Base-by-base conservation (phyloP, 495 filamentous ascomycete species). In the Daldinia decipiens region DNA sequence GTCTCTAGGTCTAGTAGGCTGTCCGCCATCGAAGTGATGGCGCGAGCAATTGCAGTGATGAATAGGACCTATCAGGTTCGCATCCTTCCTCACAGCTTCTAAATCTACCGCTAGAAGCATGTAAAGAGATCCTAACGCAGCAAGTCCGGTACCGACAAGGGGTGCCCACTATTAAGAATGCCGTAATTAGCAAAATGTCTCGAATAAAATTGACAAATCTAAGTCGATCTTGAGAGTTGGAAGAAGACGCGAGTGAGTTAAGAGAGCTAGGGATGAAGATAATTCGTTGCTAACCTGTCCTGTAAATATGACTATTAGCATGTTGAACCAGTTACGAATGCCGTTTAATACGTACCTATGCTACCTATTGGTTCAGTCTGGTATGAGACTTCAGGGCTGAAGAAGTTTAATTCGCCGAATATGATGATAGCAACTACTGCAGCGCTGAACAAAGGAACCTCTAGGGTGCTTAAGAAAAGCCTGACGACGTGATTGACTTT, bases 381-480 rank as follows among this genome's bases (percentile, higher is more conserved):
- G 69, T 84, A 87, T 0, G 38, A 55, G 21, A 89, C 80, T 58
- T 80, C 80, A 0, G 2, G 0, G 58, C 85, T 89, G 67, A 77
- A 88, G 67, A 90, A 88, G 64, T 90, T 90, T 64, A 76, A 77
- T 67, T 89, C 88, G 11, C 88, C 87, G 7, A 83, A 75, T 21
- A 86, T 72, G 56, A 90, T 74, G 54, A 90, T 84, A 3, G 82
- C 84, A 7, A 88, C 54, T 4, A 89, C 83, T 15, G 83, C 85
- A 52, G 78, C 85, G 34, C 74, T 79, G 31, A 88, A 87, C 0
- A 90, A 59, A 0, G 86, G 86, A 40, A 87, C 75, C 59, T 87
- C 85, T 15, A 87, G 73, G 27, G 81, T 79, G 43, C 79, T 79
- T 38, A 87, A 64, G 63, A 85, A 82, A 13, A 68, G 53, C 36